Base-by-base conservation (phyloP, 129 eudicot genomes). In the Helianthus annuus region DNA sequence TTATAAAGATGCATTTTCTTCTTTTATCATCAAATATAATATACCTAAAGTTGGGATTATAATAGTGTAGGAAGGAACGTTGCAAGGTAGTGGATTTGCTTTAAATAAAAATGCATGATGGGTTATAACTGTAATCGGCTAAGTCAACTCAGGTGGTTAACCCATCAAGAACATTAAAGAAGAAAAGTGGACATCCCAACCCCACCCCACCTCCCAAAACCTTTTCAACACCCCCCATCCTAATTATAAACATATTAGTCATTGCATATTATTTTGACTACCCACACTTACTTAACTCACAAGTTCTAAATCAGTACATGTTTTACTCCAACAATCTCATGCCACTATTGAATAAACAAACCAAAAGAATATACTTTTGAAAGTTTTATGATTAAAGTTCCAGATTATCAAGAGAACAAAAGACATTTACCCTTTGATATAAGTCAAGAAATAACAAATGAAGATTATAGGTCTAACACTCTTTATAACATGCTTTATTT, bases 71-170 rank as follows among this genome's bases (percentile, higher is more conserved):
- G 22, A 34, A 7, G 57, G 66, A 2, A 10, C 40, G 45, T 45
- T 51, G 34, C 39, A 72, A 70, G 71, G 24, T 70, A 71, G 82
- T 78, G 82, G 73, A 55, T 42, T 62, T 70, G 70, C 81, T 77
- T 77, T 76, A 7, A 4, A 67, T 10, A 64, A 75, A 9, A 10
- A 10, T 49, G 71, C 71, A 77, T 71, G 82, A 78, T 78, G 68
- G 44, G 24, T 44, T 78, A 78, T 78, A 78, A 78, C 82, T 78
- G 82, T 71, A 78, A 54, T 45, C 24, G 44, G 66, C 56, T 57
- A 71, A 78, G 82, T 78, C 82, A 78, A 78, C 82, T 14, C 53
- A 71, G 82, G 77, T 78, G 82, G 82, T 78, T 78, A 78, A 78
- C 62, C 54, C 77, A 71, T 78, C 24, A 58, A 78, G 77, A 77